Percentiles rank a stretch among this genome's conserved stretches.
phyloP scores from a whole-genome alignment of 495 filamentous ascomycete species.

The Xylaria longipes region DNA sequence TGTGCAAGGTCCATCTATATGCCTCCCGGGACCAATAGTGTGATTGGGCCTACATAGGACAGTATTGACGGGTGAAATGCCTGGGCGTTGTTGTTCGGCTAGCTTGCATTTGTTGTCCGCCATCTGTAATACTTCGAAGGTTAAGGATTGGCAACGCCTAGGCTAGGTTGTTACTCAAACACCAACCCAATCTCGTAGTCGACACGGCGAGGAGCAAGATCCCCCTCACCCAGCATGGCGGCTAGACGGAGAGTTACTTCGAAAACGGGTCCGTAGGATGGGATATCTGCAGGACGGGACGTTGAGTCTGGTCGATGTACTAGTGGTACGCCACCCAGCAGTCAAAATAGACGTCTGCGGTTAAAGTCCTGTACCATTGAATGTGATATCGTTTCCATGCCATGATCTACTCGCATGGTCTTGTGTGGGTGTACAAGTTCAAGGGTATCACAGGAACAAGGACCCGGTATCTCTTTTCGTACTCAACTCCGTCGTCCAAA shows the following conservation, averaged over 20 bases:
- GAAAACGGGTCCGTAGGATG: not conserved
- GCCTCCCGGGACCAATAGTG: not conserved
- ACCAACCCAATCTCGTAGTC: not conserved
- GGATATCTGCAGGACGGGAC: slow-evolving; percentile 1
- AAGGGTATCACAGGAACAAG: not conserved
- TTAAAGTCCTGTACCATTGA: not conserved
- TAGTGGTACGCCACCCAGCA: not conserved
- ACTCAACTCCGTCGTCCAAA: not conserved
- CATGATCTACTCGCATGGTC: not conserved
- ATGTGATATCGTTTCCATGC: not conserved
- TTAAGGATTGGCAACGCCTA: not conserved
- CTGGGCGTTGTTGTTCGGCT: not conserved
- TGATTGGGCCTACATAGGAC: not conserved
- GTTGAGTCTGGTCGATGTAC: not conserved
- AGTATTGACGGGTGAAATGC: not conserved
- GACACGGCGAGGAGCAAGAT: not conserved
- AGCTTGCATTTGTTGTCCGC: not conserved
- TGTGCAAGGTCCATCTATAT: not conserved
- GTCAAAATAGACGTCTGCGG: not conserved
- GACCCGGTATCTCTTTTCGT: not conserved
- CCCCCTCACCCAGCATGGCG: slow-evolving; percentile 8
- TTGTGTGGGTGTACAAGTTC: not conserved
- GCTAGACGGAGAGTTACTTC: not conserved
- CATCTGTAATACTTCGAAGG: not conserved
- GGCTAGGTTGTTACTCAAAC: not conserved